phyloP scores from a whole-genome alignment of 495 filamentous ascomycete species.

The Lentithecium fluviatile region DNA sequence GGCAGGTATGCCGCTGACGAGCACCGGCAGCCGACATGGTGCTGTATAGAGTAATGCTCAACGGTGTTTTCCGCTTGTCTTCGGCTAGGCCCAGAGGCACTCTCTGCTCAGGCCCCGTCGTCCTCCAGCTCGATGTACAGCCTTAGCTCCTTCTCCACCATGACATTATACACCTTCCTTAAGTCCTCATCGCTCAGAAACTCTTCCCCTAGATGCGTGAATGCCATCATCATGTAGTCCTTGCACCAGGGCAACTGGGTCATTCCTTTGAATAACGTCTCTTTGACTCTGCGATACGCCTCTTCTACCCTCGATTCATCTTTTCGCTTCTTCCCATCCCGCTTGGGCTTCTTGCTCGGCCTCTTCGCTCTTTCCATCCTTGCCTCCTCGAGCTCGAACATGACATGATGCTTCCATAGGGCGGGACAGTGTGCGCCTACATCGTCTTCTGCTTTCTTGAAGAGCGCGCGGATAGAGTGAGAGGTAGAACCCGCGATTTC shows the following conservation, averaged over 20 bases:
- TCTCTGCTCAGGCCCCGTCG: not conserved
- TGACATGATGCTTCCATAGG: constrained; percentile 38
- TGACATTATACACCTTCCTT: constrained; percentile 50
- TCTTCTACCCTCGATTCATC: constrained; percentile 10
- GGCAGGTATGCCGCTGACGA: too few species aligned
- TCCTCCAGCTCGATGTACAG: constrained; percentile 50
- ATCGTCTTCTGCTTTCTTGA: constrained; percentile 30
- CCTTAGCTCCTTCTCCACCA: constrained; percentile 55
- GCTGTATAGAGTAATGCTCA: too few species aligned
- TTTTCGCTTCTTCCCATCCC: constrained; percentile 21
- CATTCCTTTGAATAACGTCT: constrained; percentile 40
- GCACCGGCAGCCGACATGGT: too few species aligned
- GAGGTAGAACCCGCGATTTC: constrained; percentile 29
- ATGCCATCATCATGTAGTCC: constrained; percentile 47
- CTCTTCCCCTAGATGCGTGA: constrained; percentile 32
- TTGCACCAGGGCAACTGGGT: constrained; percentile 42
- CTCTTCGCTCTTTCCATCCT: constrained; percentile 7
- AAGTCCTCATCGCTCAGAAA: constrained; percentile 48
- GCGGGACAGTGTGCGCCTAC: constrained; percentile 31
- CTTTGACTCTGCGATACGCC: constrained; percentile 27
- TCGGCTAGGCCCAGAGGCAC: too few species aligned
- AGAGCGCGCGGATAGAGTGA: constrained; percentile 37
- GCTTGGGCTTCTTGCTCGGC: constrained; percentile 6
- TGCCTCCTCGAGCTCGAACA: constrained; percentile 31
- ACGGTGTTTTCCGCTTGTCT: too few species aligned